Conservation (phyloP, 1,284 basidiomycete genomes). For the Ustilago curta region DNA sequence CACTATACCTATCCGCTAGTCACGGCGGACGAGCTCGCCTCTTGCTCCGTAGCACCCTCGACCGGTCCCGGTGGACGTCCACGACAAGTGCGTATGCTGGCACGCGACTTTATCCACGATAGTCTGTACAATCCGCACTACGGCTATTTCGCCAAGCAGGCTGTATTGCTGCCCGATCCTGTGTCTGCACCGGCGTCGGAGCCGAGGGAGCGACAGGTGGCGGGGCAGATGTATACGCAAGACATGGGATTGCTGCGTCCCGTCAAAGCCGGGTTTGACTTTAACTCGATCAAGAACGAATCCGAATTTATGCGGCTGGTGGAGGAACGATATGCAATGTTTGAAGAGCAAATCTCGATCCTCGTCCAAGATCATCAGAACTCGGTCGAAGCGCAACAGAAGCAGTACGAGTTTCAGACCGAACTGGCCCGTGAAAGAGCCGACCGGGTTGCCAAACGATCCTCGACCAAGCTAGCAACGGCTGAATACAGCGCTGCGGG, state of each 20-base stretch:
- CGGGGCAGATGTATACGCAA: conserved; percentile 13
- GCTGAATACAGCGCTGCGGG: conserved; percentile 45
- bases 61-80: conserved; percentile 71
- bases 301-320: conserved; percentile 85
- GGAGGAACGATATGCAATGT: conserved; percentile 73
- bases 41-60: neutral
- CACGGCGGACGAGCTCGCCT: conserved; percentile 44
- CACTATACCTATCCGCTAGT: conserved; percentile 61
- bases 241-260: conserved; percentile 40
- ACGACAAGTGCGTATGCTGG: conserved; percentile 87
- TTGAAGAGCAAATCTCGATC: conserved; percentile 55
- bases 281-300: conserved; percentile 77
- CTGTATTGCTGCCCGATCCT: conserved; percentile 61
- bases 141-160: conserved; percentile 81
- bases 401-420: conserved; percentile 6
- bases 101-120: conserved; percentile 96
- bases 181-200: neutral
- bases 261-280: conserved; percentile 75
- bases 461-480: neutral
- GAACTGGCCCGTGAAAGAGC: neutral
- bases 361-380: conserved; percentile 21
- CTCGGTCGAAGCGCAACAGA: conserved; percentile 5
- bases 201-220: conserved; percentile 8
- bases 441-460: conserved; percentile 19
- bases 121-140: conserved; percentile 96